A percentile compares a stretch with the other conserved stretches of the same genome.
These are phyloP conservation scores for Neodidymelliopsis sp. DNA, from an alignment of 2,329 filamentous ascomycete species.

Conservation along the genomic window DNA sequence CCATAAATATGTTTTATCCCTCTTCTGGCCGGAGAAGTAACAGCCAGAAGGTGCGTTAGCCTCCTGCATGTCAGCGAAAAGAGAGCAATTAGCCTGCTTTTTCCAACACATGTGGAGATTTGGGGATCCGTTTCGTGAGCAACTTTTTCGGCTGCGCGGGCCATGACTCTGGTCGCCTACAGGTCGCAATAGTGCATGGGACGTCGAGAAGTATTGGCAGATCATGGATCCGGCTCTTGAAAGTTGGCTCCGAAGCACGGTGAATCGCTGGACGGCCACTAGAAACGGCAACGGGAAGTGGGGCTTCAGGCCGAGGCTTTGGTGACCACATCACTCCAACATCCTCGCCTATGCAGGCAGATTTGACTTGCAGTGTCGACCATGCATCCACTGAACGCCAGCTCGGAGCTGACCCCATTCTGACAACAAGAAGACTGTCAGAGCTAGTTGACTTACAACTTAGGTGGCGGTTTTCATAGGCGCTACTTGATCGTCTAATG, in stretches of 20 bases:
- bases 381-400: background rate
- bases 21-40: conserved; percentile 2
- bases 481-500: background rate
- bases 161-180: conserved; percentile 9
- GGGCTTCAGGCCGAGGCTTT: background rate
- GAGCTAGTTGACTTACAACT: too few species aligned
- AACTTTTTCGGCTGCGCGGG: conserved; percentile 6
- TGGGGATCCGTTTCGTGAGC: conserved; percentile 3
- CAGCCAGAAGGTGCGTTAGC: conserved; percentile 20
- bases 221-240: background rate
- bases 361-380: background rate
- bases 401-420: background rate
- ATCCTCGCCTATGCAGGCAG: background rate
- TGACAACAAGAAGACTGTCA: too few species aligned
- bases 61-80: conserved; percentile 34
- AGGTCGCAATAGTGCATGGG: conserved; percentile 5
- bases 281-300: conserved; percentile 18
- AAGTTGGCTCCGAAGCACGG: background rate
- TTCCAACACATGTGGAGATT: conserved; percentile 8
- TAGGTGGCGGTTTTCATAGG: too few species aligned
- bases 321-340: background rate
- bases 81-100: conserved; percentile 31
- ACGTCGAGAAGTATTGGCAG: background rate
- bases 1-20: conserved; percentile 20
- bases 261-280: conserved; percentile 4